Evolutionary conservation across 768 basidiomycete genomes (phyloP).

Genomic region (Leccinum boreale): DNA sequence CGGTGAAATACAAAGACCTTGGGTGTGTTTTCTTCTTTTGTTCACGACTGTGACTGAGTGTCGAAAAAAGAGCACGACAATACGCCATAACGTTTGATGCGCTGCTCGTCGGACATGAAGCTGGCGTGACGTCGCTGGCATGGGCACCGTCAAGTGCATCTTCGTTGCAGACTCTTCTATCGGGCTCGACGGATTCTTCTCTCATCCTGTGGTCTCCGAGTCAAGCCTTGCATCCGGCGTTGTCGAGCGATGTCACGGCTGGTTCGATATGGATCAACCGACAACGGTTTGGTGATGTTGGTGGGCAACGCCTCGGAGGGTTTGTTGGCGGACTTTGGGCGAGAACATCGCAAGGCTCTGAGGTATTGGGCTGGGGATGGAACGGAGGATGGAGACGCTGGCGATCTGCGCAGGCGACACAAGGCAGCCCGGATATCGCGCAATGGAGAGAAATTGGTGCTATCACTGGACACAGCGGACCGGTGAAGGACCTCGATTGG

Average conservation of each 20-base stretch:
- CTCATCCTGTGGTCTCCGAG: slow-evolving; percentile 93
- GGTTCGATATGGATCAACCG: slow-evolving; percentile 82
- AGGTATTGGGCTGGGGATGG: slow-evolving; percentile 89
- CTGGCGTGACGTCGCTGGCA: slow-evolving; percentile 81
- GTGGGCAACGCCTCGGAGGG: slow-evolving; percentile 86
- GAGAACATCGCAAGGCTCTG: slow-evolving; percentile 40
- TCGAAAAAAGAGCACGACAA: slow-evolving; percentile 37
- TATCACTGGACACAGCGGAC: slow-evolving; percentile 78
- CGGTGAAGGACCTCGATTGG: slow-evolving; percentile 83
- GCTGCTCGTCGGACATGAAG: slow-evolving; percentile 94
- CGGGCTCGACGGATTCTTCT: slow-evolving; percentile 93
- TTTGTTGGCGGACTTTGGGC: slow-evolving; percentile 92
- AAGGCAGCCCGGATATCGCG: slow-evolving; percentile 31
- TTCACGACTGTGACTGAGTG: slow-evolving; percentile 7
- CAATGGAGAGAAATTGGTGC: slow-evolving; percentile 78
- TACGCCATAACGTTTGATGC: slow-evolving; percentile 91
- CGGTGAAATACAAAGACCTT: slow-evolving; percentile 46
- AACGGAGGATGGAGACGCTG: slow-evolving; percentile 92
- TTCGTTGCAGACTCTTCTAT: slow-evolving; percentile 60
- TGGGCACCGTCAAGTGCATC: slow-evolving; percentile 58
- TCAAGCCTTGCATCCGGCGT: slow-evolving; percentile 35
- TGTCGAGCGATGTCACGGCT: slow-evolving; percentile 37
- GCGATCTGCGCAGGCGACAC: slow-evolving; percentile 39
- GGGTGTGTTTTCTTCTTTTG: slow-evolving; percentile 24
- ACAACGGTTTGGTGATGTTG: slow-evolving; percentile 92